Percentiles rank a stretch among this genome's conserved stretches.
Conservation (phyloP, 441 rosid genomes). For the Theobroma grandiflorum region DNA sequence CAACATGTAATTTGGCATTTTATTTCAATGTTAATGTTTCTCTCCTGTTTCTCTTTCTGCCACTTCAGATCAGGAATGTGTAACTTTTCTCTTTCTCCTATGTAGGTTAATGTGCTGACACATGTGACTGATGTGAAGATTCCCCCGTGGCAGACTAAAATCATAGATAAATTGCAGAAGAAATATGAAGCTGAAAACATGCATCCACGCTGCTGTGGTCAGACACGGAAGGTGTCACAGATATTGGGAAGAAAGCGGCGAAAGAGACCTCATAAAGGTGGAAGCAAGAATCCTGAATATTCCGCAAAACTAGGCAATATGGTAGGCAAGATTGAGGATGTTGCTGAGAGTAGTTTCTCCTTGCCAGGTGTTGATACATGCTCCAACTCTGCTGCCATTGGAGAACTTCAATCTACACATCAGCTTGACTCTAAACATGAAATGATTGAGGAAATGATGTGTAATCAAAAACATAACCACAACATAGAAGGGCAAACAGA, state of each 20-base stretch:
- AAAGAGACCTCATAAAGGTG: constrained; percentile 30
- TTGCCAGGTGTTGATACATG: constrained; percentile 3
- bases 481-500: constrained; percentile 10
- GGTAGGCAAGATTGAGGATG: constrained; percentile 19
- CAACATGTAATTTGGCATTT: not conserved
- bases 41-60: not conserved
- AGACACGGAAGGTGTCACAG: constrained; percentile 23
- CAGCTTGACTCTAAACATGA: not conserved
- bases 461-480: constrained; percentile 17
- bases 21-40: not conserved
- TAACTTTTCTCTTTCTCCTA: constrained; percentile 9
- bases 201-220: constrained; percentile 20
- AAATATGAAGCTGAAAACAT: constrained; percentile 35
- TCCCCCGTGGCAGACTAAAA: constrained; percentile 36
- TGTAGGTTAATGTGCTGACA: constrained; percentile 52
- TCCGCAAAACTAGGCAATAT: constrained; percentile 25
- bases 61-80: not conserved
- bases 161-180: constrained; percentile 36
- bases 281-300: constrained; percentile 24
- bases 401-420: constrained; percentile 15
- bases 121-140: constrained; percentile 45
- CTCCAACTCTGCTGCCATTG: constrained; percentile 15
- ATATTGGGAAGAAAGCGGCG: constrained; percentile 29
- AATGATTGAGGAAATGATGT: not conserved
- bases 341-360: constrained; percentile 15